phyloP scores from a whole-genome alignment of 139 green algal genomes.

The Chlorella sp. region DNA sequence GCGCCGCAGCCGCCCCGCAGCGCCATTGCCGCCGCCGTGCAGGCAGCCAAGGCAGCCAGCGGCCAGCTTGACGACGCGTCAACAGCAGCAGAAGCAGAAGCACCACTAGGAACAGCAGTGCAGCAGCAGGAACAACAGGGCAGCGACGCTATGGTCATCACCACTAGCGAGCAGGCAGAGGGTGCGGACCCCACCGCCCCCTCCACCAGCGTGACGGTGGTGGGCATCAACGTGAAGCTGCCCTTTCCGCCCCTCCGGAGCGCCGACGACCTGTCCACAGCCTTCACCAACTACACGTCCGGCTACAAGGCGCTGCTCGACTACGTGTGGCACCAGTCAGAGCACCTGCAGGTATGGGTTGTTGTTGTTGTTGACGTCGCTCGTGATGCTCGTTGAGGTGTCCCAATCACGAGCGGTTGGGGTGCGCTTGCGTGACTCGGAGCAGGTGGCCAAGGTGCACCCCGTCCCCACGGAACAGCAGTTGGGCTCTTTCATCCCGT shows the following conservation, averaged over 20 bases:
- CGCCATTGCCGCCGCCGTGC: conserved; percentile 4
- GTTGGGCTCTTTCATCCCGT: conserved; percentile 64
- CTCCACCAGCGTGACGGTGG: background rate
- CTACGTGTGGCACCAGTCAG: conserved; percentile 56
- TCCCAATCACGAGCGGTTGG: background rate
- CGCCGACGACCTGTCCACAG: conserved; percentile 54
- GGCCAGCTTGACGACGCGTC: background rate
- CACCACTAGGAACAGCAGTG: background rate
- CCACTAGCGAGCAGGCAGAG: too few species aligned
- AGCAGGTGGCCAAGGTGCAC: conserved; percentile 32
- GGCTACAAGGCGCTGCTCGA: conserved; percentile 81
- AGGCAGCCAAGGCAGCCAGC: conserved; percentile 16
- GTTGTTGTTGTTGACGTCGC: background rate
- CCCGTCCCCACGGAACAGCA: conserved; percentile 43
- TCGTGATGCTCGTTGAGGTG: background rate
- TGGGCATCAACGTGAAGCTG: conserved; percentile 41
- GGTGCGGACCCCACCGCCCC: too few species aligned
- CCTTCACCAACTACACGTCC: conserved; percentile 82
- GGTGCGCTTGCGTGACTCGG: background rate
- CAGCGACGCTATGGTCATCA: too few species aligned
- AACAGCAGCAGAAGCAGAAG: background rate
- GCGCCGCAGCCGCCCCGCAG: conserved; percentile 6
- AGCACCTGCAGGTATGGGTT: conserved; percentile 15
- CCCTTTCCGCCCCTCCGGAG: conserved; percentile 42
- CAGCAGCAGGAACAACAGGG: background rate